Evolutionary conservation across 768 basidiomycete genomes (phyloP), one percentile per base, ranked within the genome.

Genomic region (Tricholoma terreum): DNA sequence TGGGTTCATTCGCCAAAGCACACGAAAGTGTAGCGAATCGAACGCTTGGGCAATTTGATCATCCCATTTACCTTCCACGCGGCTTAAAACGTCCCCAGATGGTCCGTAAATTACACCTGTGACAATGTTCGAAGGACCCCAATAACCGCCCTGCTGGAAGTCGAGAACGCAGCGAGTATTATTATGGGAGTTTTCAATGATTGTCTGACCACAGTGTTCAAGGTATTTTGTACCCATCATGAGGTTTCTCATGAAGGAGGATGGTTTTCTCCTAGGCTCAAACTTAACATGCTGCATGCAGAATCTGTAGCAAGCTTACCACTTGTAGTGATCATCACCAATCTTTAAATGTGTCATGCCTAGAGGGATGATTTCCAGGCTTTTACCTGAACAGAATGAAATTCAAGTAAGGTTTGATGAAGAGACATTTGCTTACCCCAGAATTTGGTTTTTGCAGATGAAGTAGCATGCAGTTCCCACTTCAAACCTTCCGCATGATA

Each of bases 201-300:
- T 81, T 84, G 94, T 83, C 67, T 87, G 82, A 24, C 92, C 92
- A 38, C 80, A 81, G 64, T 94, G 93, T 67, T 94, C 92, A 24
- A 95, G 79, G 67, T 94, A 95, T 66, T 94, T 94, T 22, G 90
- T 88, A 9, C 93, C 93, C 71, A 92, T 87, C 84, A 94, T 86
- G 56, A 95, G 75, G 71, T 94, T 94, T 58, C 92, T 77, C 77
- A 94, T 85, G 71, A 94, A 95, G 2, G 90, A 90, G 0, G 90
- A 92, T 1, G 92, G 92, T 61, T 88, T 90, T 48, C 82, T 87
- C 92, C 92, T 92, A 63, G 10, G 3, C 21, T 36, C 34, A 12
- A 40, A 40, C 45, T 27, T 40, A 19, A 33, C 2, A 10, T 8
- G 12, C 19, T 14, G 15, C 6, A 49, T 11, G 53, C 22, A 50